Percentiles rank a stretch among this genome's conserved stretches.
Evolutionary conservation across 139 green algal genomes (phyloP).

Genomic region (Asterochloris sp.): DNA sequence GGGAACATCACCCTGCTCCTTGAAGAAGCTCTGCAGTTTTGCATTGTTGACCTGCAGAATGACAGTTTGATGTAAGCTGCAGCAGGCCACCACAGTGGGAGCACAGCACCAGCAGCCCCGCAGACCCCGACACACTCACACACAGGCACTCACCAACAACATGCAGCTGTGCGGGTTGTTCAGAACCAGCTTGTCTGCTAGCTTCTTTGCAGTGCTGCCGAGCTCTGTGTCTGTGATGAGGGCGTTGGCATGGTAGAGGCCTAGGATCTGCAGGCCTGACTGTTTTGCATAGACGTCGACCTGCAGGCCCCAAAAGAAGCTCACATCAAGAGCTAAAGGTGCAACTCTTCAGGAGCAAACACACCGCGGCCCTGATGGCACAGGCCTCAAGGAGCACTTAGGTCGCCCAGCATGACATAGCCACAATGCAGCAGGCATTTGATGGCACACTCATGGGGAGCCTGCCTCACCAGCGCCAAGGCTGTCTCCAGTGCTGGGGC

Average conservation of each 20-base stretch:
- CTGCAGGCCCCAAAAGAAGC: slow-evolving; percentile 14
- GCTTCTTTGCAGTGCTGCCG: slow-evolving; percentile 32
- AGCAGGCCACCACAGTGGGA: neutral
- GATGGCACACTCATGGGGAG: no score
- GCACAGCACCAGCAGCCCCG: neutral
- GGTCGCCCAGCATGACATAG: neutral
- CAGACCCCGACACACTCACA: no score
- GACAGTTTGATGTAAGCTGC: neutral
- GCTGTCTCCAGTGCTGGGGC: slow-evolving; percentile 56
- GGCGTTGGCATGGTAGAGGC: slow-evolving; percentile 77
- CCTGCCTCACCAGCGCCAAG: slow-evolving; percentile 37
- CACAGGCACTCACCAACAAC: slow-evolving; percentile 28
- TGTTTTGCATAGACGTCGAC: slow-evolving; percentile 28
- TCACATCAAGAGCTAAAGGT: no score
- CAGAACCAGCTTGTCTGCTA: slow-evolving; percentile 55
- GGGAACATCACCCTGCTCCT: neutral
- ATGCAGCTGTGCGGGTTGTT: slow-evolving; percentile 20
- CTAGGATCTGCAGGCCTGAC: slow-evolving; percentile 48
- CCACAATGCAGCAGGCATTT: no score
- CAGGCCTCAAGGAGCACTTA: neutral
- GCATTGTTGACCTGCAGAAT: slow-evolving; percentile 34
- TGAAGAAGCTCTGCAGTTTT: slow-evolving; percentile 13
- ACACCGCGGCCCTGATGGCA: neutral
- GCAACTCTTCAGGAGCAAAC: no score
- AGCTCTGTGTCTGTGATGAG: slow-evolving; percentile 52